These are phyloP conservation scores for Acacia concinna DNA, from an alignment of 331 rosid genomes.

Conservation along the genomic window DNA sequence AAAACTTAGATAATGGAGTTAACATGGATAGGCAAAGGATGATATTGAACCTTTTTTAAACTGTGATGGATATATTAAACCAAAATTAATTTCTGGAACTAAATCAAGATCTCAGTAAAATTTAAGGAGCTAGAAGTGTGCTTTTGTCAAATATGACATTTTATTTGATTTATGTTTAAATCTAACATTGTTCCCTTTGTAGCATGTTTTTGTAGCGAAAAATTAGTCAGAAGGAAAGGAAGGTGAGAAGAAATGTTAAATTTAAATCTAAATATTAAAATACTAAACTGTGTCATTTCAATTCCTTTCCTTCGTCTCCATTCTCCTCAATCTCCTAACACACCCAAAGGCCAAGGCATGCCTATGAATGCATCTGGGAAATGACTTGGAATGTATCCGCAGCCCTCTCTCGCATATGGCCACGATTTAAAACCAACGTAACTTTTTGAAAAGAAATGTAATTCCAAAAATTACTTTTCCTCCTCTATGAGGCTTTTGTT, in stretches of 20 bases:
- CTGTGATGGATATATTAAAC: not conserved
- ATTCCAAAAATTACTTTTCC: not conserved
- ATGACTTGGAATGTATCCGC: conserved; percentile 1
- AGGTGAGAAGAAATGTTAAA: not conserved
- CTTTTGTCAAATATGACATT: not conserved
- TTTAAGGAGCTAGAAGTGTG: not conserved
- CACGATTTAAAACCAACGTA: not conserved
- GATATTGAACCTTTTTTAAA: not conserved
- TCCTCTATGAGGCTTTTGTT: not conserved
- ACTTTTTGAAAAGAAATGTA: not conserved
- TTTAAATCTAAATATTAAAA: not conserved
- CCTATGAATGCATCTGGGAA: not conserved
- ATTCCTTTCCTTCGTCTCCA: not conserved
- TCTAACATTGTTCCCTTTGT: not conserved
- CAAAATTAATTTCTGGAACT: not conserved
- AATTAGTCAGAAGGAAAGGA: not conserved
- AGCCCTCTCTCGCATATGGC: not conserved
- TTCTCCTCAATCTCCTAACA: not conserved
- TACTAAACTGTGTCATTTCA: not conserved
- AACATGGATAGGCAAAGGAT: not conserved
- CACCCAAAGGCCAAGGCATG: not conserved
- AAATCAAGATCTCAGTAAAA: not conserved
- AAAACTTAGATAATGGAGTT: not conserved
- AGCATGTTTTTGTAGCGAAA: not conserved
- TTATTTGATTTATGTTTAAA: not conserved